Evolutionary conservation across 768 basidiomycete species (phyloP).

Genomic region (Russula compacta): DNA sequence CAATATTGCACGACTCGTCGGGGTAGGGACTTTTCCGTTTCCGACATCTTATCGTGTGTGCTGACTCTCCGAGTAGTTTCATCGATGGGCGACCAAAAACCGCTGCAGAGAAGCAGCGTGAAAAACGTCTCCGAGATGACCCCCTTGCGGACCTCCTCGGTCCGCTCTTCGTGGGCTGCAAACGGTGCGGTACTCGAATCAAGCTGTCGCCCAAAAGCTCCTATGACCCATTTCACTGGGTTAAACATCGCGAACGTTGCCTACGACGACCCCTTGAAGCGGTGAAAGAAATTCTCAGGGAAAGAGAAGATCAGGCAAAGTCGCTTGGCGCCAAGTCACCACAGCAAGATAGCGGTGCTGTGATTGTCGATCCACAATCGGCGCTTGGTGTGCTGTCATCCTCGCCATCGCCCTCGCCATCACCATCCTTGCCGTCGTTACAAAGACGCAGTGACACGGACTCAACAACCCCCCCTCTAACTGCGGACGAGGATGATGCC

Average conservation of each 20-base stretch:
- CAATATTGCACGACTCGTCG: conserved; percentile 3
- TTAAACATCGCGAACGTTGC: conserved; percentile 20
- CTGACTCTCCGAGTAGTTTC: conserved; percentile 6
- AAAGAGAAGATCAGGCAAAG: conserved; percentile 1
- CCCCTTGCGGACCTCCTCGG: conserved; percentile 20
- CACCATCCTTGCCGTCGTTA: background rate
- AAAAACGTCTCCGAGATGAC: conserved; percentile 15
- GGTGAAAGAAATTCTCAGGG: conserved; percentile 13
- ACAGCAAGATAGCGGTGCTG: background rate
- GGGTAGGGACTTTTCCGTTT: background rate
- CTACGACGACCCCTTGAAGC: conserved; percentile 13
- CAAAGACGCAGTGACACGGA: background rate
- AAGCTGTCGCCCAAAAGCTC: conserved; percentile 20
- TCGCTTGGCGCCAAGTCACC: background rate
- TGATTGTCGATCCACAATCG: background rate
- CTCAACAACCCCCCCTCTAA: conserved; percentile 11
- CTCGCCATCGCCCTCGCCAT: background rate
- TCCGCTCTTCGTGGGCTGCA: conserved; percentile 17
- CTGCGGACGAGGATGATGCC: conserved; percentile 15
- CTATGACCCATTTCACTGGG: conserved; percentile 20
- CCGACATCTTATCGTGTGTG: background rate
- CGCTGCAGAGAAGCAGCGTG: conserved; percentile 17
- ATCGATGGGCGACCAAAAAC: conserved; percentile 18
- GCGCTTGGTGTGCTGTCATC: background rate
- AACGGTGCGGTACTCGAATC: conserved; percentile 17